phyloP scores from a whole-genome alignment of 1,284 basidiomycete species.

The Ganoderma lingzhi region DNA sequence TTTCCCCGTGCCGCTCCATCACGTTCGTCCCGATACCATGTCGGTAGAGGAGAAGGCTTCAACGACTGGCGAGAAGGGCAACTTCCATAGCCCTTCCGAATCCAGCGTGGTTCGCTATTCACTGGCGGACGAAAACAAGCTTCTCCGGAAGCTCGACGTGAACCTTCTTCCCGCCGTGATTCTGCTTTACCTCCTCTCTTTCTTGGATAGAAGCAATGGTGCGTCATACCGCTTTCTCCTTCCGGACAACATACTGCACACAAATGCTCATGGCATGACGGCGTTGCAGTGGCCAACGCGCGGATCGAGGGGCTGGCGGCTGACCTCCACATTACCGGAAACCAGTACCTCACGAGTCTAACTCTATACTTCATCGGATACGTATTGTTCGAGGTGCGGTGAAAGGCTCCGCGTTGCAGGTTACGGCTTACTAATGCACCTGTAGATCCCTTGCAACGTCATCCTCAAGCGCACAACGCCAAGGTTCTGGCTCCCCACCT shows the following conservation, averaged over 20 bases:
- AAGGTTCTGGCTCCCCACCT: slow-evolving; percentile 56
- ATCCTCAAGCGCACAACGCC: slow-evolving; percentile 32
- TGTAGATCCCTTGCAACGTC: slow-evolving; percentile 55
- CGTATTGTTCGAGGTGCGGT: slow-evolving; percentile 56
- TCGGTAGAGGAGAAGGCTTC: neutral
- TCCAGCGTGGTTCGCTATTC: neutral
- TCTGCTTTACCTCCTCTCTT: slow-evolving; percentile 71
- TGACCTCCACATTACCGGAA: slow-evolving; percentile 39
- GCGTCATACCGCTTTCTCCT: neutral
- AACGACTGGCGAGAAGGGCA: neutral
- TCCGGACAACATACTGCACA: neutral
- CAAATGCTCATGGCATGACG: neutral
- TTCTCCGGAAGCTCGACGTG: slow-evolving; percentile 37
- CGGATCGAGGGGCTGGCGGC: slow-evolving; percentile 46
- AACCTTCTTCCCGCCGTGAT: slow-evolving; percentile 61
- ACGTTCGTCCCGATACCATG: neutral
- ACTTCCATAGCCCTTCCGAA: neutral
- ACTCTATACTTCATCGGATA: slow-evolving; percentile 71
- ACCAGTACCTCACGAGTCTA: slow-evolving; percentile 46
- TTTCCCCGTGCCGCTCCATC: neutral
- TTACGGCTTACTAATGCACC: no score
- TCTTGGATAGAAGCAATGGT: slow-evolving; percentile 58
- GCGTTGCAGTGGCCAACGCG: slow-evolving; percentile 63
- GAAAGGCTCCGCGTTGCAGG: no score
- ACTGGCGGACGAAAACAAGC: neutral